A percentile compares a stretch with the other conserved stretches of the same genome.
phyloP scores from a whole-genome alignment of 2,329 filamentous ascomycete species.

The Fonsecaea multimorphosa region DNA sequence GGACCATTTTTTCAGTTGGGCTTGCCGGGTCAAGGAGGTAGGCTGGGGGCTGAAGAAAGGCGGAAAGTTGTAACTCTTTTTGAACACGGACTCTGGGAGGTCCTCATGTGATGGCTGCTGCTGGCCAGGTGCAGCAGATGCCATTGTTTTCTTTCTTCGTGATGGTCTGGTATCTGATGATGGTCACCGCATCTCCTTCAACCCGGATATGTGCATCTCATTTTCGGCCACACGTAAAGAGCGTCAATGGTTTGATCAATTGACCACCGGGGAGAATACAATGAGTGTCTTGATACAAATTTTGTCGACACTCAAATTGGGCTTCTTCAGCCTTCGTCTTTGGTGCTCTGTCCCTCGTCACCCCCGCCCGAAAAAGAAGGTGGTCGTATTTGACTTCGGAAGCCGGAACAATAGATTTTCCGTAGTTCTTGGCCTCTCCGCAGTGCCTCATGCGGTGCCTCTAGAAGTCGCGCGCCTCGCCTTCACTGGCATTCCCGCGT shows the following conservation, averaged over 20 bases:
- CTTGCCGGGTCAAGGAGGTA: conserved; percentile 51
- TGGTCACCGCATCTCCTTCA: conserved; percentile 1
- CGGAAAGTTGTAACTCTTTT: conserved; percentile 56
- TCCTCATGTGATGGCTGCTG: conserved; percentile 13
- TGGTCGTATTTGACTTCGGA: not conserved
- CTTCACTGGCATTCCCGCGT: conserved; percentile 3
- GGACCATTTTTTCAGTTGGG: conserved; percentile 80
- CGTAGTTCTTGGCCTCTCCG: not conserved
- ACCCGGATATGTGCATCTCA: not conserved
- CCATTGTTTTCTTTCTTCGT: not conserved
- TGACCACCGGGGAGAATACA: not conserved
- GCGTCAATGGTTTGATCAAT: not conserved
- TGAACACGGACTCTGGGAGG: conserved; percentile 47
- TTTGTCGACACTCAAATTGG: not conserved
- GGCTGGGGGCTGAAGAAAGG: conserved; percentile 60
- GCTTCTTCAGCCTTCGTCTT: not conserved
- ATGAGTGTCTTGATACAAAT: not conserved
- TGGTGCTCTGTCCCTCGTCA: not conserved
- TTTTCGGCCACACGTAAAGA: not conserved
- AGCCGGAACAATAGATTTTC: conserved; percentile 1
- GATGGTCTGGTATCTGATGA: not conserved
- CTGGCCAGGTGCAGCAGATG: conserved; percentile 17
- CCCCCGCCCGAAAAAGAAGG: not conserved
- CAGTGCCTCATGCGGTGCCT: not conserved
- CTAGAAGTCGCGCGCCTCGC: conserved; percentile 9